Percentiles rank a stretch among this genome's conserved stretches.
Evolutionary conservation across 352 stramenopile species (phyloP).

Genomic region (Phytophthora sp.): DNA sequence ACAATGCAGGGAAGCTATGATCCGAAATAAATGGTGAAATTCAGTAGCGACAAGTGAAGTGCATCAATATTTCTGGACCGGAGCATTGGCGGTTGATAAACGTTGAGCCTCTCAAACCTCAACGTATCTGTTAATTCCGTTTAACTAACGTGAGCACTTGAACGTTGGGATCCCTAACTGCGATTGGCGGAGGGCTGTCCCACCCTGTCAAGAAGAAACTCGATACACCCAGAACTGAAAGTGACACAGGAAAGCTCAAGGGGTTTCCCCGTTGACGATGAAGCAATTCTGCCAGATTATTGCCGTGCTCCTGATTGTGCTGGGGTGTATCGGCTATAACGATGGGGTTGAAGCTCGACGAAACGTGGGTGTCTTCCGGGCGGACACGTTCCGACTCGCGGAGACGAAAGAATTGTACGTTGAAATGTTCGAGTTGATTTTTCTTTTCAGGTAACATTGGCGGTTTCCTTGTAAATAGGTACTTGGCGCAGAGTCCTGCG

Average conservation of each 20-base stretch:
- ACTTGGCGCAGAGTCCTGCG: slow-evolving; percentile 31
- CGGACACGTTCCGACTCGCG: slow-evolving; percentile 28
- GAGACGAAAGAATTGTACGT: slow-evolving; percentile 23
- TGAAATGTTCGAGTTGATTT: not conserved
- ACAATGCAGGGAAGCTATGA: too few relatives aligned
- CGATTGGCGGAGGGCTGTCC: slow-evolving; percentile 24
- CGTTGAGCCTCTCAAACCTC: too few relatives aligned
- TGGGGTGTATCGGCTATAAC: slow-evolving; percentile 12
- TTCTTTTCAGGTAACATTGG: not conserved
- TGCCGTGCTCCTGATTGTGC: slow-evolving; percentile 22
- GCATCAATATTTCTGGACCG: too few relatives aligned
- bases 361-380: slow-evolving; percentile 15
- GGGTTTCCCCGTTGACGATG: slow-evolving; percentile 16
- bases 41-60: too few relatives aligned
- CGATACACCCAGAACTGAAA: slow-evolving; percentile 14
- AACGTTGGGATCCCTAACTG: too few relatives aligned
- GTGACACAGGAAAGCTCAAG: slow-evolving; percentile 27
- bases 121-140: too few relatives aligned
- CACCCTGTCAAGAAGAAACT: slow-evolving; percentile 1
- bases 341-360: slow-evolving; percentile 14
- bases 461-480: slow-evolving; percentile 23
- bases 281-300: slow-evolving; percentile 10
- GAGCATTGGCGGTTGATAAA: too few relatives aligned
- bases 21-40: too few relatives aligned
- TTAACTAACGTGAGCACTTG: too few relatives aligned